Percentiles rank a stretch among this genome's conserved stretches.
phyloP scores from a whole-genome alignment of 192 early-diverging fungal species.

The Pilaira anomala region DNA sequence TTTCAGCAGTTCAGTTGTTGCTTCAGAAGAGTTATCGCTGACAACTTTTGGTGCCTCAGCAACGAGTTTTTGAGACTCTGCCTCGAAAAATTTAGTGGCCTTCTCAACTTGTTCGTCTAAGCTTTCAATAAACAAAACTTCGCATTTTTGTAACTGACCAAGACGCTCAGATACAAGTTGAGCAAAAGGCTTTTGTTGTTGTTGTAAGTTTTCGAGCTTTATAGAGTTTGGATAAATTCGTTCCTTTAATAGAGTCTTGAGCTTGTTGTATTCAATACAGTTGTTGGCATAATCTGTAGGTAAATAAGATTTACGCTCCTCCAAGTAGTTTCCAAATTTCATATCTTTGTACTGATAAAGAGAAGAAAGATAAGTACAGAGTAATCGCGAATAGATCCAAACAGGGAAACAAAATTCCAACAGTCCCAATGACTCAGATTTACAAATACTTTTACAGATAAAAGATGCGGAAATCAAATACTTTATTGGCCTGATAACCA shows the following conservation, averaged over 20 bases:
- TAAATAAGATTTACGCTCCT: slow-evolving; percentile 60
- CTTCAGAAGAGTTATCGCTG: slow-evolving; percentile 6
- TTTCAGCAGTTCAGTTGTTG: slow-evolving; percentile 49
- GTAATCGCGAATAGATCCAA: neutral
- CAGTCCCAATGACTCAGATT: no score
- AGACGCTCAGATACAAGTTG: slow-evolving; percentile 55
- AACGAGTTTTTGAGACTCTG: slow-evolving; percentile 19
- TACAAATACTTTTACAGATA: no score
- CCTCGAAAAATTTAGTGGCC: slow-evolving; percentile 48
- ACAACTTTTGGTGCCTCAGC: slow-evolving; percentile 28
- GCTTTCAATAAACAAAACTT: slow-evolving; percentile 64
- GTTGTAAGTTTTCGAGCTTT: slow-evolving; percentile 38
- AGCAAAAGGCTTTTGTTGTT: slow-evolving; percentile 51
- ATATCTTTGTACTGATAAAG: slow-evolving; percentile 31
- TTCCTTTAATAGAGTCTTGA: slow-evolving; percentile 66
- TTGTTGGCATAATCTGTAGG: slow-evolving; percentile 61
- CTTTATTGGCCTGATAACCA: no score
- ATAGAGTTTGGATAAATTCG: slow-evolving; percentile 53
- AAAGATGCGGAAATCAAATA: no score
- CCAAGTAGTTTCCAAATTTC: slow-evolving; percentile 74
- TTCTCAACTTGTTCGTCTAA: slow-evolving; percentile 66
- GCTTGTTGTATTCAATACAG: slow-evolving; percentile 69
- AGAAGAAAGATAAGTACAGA: neutral
- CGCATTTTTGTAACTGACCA: slow-evolving; percentile 50
- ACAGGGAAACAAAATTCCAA: no score